Evolutionary conservation across 2,329 filamentous ascomycete genomes (phyloP).

Genomic region (Ophiostoma triangulosporum): DNA sequence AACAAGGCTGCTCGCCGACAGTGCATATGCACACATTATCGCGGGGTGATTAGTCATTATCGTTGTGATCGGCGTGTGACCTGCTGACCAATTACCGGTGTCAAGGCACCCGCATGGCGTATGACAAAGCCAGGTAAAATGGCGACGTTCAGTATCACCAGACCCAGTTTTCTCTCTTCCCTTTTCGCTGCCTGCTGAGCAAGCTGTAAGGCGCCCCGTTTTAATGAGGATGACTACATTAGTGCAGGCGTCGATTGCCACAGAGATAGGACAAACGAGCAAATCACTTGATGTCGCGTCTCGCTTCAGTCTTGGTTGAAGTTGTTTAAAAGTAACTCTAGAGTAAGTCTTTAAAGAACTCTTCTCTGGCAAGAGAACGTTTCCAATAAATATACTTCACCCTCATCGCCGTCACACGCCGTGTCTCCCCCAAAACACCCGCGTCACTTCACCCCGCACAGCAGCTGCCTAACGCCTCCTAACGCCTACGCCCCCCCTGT

Average conservation of each 20-base stretch:
- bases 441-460: conserved; percentile 3
- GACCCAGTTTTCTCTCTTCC: conserved; percentile 4
- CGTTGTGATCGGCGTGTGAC: not conserved
- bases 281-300: not conserved
- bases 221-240: not conserved
- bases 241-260: not conserved
- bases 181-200: conserved; percentile 3
- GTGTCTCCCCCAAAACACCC: too few relatives aligned
- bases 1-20: not conserved
- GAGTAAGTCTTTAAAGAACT: too few relatives aligned
- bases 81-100: not conserved
- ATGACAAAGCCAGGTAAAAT: not conserved
- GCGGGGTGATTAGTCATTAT: not conserved
- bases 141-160: conserved; percentile 10
- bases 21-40: not conserved
- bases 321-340: too few relatives aligned
- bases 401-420: not conserved
- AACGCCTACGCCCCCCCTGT: not conserved
- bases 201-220: not conserved
- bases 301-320: not conserved
- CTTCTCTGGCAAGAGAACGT: too few relatives aligned
- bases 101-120: not conserved
- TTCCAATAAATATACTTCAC: not conserved
- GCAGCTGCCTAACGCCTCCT: conserved; percentile 2
- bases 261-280: not conserved